Evolutionary conservation across 2,329 filamentous ascomycete species (phyloP).

Genomic region (Myriosclerotinia duriaeana): DNA sequence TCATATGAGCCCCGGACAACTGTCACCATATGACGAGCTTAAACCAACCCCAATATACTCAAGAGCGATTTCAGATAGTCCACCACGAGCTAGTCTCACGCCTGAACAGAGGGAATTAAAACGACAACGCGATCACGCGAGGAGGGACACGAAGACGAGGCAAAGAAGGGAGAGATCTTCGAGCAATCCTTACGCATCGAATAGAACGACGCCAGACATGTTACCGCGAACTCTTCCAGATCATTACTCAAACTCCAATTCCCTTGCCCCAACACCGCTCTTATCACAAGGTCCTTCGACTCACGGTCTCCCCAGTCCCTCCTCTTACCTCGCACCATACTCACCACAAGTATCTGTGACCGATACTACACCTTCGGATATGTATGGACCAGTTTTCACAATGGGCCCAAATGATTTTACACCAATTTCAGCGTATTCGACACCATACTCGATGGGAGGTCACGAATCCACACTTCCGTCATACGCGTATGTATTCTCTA

Average conservation of each 20-base stretch:
- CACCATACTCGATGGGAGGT: slow-evolving; percentile 35
- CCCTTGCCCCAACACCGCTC: slow-evolving; percentile 39
- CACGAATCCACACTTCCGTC: slow-evolving; percentile 31
- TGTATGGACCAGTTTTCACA: slow-evolving; percentile 39
- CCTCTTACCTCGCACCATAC: slow-evolving; percentile 37
- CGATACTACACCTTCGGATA: slow-evolving; percentile 34
- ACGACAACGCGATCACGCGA: slow-evolving; percentile 58
- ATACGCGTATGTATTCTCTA: slow-evolving; percentile 31
- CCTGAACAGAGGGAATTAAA: slow-evolving; percentile 62
- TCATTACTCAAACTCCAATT: slow-evolving; percentile 35
- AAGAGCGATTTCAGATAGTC: slow-evolving; percentile 52
- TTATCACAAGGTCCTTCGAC: slow-evolving; percentile 34
- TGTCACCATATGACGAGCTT: slow-evolving; percentile 38
- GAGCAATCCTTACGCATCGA: slow-evolving; percentile 39
- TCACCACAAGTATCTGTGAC: slow-evolving; percentile 33
- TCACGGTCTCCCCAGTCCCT: slow-evolving; percentile 34
- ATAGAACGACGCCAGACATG: slow-evolving; percentile 39
- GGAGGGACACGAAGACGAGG: slow-evolving; percentile 58
- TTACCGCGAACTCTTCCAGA: slow-evolving; percentile 37
- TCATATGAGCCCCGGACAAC: slow-evolving; percentile 32
- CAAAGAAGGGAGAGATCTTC: slow-evolving; percentile 47
- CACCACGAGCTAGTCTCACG: slow-evolving; percentile 54
- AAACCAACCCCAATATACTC: slow-evolving; percentile 39
- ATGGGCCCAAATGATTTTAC: slow-evolving; percentile 39
- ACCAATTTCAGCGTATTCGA: slow-evolving; percentile 33